Evolutionary conservation across 805 yeast species (phyloP), one percentile per base, ranked within the genome.

Genomic region (Metschnikowia anglica): DNA sequence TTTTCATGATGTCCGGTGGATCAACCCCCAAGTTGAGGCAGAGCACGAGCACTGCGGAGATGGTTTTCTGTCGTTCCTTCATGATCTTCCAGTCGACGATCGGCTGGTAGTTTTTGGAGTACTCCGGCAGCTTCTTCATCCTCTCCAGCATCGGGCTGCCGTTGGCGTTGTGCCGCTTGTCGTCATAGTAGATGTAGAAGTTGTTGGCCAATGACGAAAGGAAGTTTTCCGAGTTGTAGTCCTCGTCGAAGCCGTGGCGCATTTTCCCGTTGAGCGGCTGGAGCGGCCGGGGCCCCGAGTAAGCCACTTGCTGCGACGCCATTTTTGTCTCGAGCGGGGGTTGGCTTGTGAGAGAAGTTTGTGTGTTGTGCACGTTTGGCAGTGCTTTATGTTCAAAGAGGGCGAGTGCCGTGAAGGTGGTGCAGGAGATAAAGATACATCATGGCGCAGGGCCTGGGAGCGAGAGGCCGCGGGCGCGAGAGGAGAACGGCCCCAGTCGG

Each of bases 11-110:
- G 63, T 93, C 99, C 0, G 99, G 99, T 2, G 99, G 99, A 53
- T 91, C 98, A 1, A 93, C 97, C 7, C 98, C 97, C 19, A 91
- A 65, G 59, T 93, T 93, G 28, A 93, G 70, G 62, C 99, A 93
- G 37, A 93, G 68, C 37, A 93, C 89, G 7, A 93, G 70, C 12
- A 96, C 97, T 0, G 97, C 99, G 41, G 87, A 83, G 10, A 90
- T 88, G 1, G 99, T 93, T 59, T 90, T 86, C 58, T 86, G 96
- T 33, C 97, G 78, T 53, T 89, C 96, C 47, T 84, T 81, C 75
- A 88, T 85, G 23, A 83, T 77, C 51, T 95, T 85, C 99, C 99
- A 93, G 59, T 91, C 97, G 2, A 80, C 65, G 2, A 86, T 83
- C 3, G 88, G 84, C 59, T 84, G 87, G 60, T 76, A 82, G 50